Evolutionary conservation across 164 flowering plant genomes (phyloP).

Genomic region (Nymphaea colorata): DNA sequence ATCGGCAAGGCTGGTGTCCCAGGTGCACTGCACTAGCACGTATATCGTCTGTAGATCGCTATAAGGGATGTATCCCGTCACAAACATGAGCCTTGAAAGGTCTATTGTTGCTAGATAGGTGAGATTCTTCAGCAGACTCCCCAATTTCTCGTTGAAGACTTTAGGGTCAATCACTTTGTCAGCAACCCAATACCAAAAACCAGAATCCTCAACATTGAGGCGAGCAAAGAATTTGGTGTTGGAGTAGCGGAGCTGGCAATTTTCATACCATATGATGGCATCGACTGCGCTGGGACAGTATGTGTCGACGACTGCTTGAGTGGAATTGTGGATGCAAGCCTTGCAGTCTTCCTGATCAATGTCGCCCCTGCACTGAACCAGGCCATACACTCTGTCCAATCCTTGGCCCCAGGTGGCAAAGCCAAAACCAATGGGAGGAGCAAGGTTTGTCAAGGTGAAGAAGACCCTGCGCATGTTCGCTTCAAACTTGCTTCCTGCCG

Average conservation of each 20-base stretch:
- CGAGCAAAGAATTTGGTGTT: not conserved
- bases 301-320: not conserved
- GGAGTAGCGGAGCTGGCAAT: conserved; percentile 9
- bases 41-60: not conserved
- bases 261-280: conserved; percentile 7
- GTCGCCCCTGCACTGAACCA: conserved; percentile 10
- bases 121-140: not conserved
- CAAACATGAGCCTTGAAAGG: not conserved
- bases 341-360: not conserved
- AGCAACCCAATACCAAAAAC: not conserved
- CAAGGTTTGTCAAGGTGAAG: not conserved
- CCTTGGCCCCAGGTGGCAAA: not conserved
- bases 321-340: conserved; percentile 2
- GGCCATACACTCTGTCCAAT: not conserved
- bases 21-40: conserved; percentile 4
- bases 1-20: not conserved
- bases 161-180: not conserved
- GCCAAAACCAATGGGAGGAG: not conserved
- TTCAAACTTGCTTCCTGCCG: not conserved
- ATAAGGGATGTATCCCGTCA: not conserved
- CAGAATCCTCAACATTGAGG: not conserved
- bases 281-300: not conserved
- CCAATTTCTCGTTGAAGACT: not conserved
- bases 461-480: not conserved
- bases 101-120: not conserved